Conservation (phyloP, 2,329 filamentous ascomycete genomes). For the Sarocladium kiliense region DNA sequence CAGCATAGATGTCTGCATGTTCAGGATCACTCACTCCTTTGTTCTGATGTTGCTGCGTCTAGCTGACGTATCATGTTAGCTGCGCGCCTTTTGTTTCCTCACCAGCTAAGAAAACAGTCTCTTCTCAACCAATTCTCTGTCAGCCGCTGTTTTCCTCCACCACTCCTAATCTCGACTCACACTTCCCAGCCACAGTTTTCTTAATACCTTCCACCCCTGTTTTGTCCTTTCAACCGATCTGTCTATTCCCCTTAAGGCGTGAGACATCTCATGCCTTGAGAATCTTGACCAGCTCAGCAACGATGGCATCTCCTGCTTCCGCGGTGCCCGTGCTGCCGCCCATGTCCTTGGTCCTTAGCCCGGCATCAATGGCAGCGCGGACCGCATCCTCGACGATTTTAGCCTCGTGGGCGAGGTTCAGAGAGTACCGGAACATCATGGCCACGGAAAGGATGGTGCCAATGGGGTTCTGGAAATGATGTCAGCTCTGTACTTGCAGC, state of each 20-base stretch:
- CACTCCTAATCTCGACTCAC: too few species aligned
- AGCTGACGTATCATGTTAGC: too few species aligned
- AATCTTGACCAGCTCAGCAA: constrained; percentile 22
- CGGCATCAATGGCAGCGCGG: constrained; percentile 70
- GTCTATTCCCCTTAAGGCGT: neutral
- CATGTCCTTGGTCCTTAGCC: constrained; percentile 77
- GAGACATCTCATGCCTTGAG: constrained; percentile 10
- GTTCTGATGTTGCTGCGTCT: too few species aligned
- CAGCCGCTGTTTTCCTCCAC: too few species aligned
- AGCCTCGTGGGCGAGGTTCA: constrained; percentile 73
- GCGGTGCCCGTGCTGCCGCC: constrained; percentile 69
- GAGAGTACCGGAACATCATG: constrained; percentile 95
- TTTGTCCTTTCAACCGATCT: neutral
- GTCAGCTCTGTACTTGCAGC: constrained; percentile 12
- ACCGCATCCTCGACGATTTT: constrained; percentile 78
- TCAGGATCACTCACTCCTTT: too few species aligned
- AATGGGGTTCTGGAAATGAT: constrained; percentile 50
- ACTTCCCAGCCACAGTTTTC: too few species aligned
- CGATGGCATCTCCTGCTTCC: constrained; percentile 72
- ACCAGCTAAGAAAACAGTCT: too few species aligned
- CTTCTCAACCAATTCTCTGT: too few species aligned
- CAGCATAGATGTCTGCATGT: too few species aligned
- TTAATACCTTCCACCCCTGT: too few species aligned
- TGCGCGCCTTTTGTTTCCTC: too few species aligned
- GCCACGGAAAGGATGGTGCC: constrained; percentile 87